Conservation (phyloP, 2,329 filamentous ascomycete species). For the Colletotrichum sojae region DNA sequence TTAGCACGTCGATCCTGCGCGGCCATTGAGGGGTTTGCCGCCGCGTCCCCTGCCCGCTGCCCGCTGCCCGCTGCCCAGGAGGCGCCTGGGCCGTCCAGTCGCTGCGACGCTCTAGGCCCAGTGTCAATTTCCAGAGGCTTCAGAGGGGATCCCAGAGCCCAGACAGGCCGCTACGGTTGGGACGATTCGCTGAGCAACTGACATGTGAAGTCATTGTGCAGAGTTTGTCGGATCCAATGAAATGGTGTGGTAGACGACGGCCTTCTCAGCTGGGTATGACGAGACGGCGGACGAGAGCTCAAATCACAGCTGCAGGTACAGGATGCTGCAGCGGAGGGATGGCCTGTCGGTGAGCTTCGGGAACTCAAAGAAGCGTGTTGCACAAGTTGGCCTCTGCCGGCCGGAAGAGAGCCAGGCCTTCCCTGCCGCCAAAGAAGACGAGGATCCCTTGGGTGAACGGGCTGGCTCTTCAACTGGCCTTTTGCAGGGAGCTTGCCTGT, state of each 20-base stretch:
- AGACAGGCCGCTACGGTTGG: conserved; percentile 2
- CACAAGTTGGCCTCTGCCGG: neutral
- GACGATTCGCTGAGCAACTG: conserved; percentile 13
- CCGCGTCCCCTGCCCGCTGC: neutral
- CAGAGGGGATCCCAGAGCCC: neutral
- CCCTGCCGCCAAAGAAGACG: neutral
- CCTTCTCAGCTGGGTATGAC: conserved; percentile 2
- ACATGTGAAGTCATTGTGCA: conserved; percentile 27
- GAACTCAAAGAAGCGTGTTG: conserved; percentile 20
- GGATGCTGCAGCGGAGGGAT: conserved; percentile 25
- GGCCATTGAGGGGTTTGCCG: conserved; percentile 3
- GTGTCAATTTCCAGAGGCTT: conserved; percentile 3
- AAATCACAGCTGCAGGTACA: conserved; percentile 35
- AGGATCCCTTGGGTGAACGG: conserved; percentile 17
- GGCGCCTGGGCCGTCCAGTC: neutral
- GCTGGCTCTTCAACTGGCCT: neutral
- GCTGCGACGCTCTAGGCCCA: neutral
- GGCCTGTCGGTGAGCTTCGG: conserved; percentile 10
- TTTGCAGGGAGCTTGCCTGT: conserved; percentile 22
- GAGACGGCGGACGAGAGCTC: conserved; percentile 14
- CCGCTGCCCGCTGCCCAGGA: neutral
- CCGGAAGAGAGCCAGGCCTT: neutral
- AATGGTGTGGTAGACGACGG: conserved; percentile 19
- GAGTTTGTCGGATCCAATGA: conserved; percentile 23
- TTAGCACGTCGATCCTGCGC: conserved; percentile 34